These are phyloP conservation scores for Pseudogymnoascus destructans DNA, from an alignment of 2,329 filamentous ascomycete species.

Conservation along the genomic window DNA sequence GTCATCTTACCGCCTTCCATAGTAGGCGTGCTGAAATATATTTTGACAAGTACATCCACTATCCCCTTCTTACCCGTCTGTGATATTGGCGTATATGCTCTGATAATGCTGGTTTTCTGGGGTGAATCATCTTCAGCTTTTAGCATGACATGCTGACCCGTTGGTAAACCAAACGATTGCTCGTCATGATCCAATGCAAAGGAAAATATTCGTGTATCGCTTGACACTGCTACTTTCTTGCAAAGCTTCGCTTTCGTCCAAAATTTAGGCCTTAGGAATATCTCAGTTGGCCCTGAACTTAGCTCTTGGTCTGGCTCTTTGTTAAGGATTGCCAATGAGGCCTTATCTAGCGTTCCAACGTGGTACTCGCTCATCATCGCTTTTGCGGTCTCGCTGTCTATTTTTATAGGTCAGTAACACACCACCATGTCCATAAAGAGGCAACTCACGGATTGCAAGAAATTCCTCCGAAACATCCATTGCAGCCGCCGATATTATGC, in stretches of 20 bases:
- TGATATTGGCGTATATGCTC: conserved; percentile 78
- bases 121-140: conserved; percentile 53
- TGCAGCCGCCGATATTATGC: conserved; percentile 71
- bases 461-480: conserved; percentile 80
- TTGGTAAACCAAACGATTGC: conserved; percentile 63
- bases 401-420: conserved; percentile 20
- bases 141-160: conserved; percentile 80
- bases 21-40: conserved; percentile 53
- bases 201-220: conserved; percentile 69
- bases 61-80: conserved; percentile 45
- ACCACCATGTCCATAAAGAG: neutral
- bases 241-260: conserved; percentile 65
- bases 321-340: conserved; percentile 40
- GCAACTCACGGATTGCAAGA: conserved; percentile 67
- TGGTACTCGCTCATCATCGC: conserved; percentile 80
- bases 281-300: conserved; percentile 28
- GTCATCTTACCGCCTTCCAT: conserved; percentile 68
- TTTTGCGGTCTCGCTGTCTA: conserved; percentile 85
- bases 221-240: conserved; percentile 56
- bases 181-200: conserved; percentile 61
- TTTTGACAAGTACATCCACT: conserved; percentile 67
- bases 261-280: conserved; percentile 56
- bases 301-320: conserved; percentile 28
- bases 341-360: conserved; percentile 60
- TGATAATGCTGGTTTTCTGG: conserved; percentile 60